Conservation (phyloP, 345 rosid genomes). For the Lumnitzera racemosa region DNA sequence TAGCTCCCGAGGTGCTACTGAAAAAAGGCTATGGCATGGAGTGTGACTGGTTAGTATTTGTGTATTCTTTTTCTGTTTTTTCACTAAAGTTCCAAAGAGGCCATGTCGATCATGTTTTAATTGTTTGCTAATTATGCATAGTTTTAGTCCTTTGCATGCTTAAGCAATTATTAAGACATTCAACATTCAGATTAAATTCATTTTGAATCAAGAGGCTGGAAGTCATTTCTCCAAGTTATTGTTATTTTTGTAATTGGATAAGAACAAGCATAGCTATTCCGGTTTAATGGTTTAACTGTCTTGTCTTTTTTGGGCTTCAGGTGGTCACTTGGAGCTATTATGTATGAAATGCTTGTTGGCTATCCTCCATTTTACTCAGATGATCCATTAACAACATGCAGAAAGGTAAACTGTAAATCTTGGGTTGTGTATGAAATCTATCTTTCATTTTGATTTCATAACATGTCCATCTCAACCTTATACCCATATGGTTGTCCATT, state of each 20-base stretch:
- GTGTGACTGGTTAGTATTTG: constrained; percentile 85
- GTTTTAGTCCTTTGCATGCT: constrained; percentile 1
- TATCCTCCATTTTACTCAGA: constrained; percentile 96
- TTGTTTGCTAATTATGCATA: neutral
- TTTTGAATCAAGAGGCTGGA: neutral
- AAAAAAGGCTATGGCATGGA: constrained; percentile 99
- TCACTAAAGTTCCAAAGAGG: constrained; percentile 5
- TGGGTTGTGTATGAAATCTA: too few species aligned
- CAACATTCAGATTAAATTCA: too few species aligned
- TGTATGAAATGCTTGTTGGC: constrained; percentile 98
- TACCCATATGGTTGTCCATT: too few species aligned
- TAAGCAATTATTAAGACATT: too few species aligned
- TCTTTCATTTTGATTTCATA: too few species aligned
- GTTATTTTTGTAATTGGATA: too few species aligned
- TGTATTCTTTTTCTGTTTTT: constrained; percentile 5
- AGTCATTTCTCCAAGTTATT: neutral
- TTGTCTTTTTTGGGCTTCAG: constrained; percentile 27
- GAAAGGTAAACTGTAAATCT: constrained; percentile 51
- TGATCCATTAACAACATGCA: constrained; percentile 83
- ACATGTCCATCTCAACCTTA: too few species aligned
- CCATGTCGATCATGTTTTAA: neutral
- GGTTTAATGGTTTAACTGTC: neutral
- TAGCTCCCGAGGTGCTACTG: constrained; percentile 91
- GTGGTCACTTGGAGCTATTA: constrained; percentile 98
- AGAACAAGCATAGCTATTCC: too few species aligned